Conservation (phyloP, 2,329 filamentous ascomycete genomes). For the Emmonsiellopsis sp. region DNA sequence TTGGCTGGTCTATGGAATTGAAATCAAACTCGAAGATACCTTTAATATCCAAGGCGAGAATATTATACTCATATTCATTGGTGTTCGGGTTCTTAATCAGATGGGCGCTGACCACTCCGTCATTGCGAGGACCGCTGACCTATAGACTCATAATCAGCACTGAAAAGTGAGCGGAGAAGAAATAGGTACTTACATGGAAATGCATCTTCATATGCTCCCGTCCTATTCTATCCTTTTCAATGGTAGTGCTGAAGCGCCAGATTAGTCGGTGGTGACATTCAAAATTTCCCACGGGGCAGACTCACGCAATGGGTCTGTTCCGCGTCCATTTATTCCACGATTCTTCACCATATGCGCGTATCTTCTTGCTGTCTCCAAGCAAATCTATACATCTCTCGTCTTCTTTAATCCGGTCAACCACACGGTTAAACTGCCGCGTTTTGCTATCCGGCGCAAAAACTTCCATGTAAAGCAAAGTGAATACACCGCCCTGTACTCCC, state of each 20-base stretch:
- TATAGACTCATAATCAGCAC: constrained; percentile 27
- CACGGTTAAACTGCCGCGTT: constrained; percentile 79
- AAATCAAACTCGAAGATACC: constrained; percentile 32
- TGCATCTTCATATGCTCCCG: constrained; percentile 75
- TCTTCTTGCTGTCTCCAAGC: constrained; percentile 65
- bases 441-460: constrained; percentile 80
- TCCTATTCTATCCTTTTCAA: constrained; percentile 63
- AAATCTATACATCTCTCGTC: constrained; percentile 63
- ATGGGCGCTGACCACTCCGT: constrained; percentile 67
- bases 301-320: constrained; percentile 47
- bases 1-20: neutral
- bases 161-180: neutral
- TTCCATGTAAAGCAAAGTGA: constrained; percentile 69
- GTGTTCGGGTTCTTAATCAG: constrained; percentile 60
- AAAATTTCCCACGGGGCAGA: constrained; percentile 2
- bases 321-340: constrained; percentile 73
- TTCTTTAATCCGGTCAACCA: constrained; percentile 67
- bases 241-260: constrained; percentile 48
- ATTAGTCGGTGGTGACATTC: constrained; percentile 12
- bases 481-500: constrained; percentile 60
- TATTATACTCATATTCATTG: constrained; percentile 65
- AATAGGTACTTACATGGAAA: constrained; percentile 57
- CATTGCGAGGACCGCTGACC: constrained; percentile 68
- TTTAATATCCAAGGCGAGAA: constrained; percentile 70
- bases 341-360: constrained; percentile 71